Evolutionary conservation across 1,139 yeast species (phyloP).

Genomic region (Eremothecium coryli): DNA sequence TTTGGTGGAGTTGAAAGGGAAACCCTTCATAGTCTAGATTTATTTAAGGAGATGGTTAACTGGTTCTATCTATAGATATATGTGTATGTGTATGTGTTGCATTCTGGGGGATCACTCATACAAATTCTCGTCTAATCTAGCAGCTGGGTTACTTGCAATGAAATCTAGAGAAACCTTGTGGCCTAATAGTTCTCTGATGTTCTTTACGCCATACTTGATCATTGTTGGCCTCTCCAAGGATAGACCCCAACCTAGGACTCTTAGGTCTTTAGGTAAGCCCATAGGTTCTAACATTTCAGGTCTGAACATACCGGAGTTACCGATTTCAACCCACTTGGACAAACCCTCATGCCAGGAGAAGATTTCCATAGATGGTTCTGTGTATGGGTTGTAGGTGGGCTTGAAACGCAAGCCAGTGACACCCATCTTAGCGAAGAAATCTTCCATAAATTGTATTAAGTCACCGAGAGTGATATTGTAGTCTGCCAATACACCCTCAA

Average conservation of each 20-base stretch:
- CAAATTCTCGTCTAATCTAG: slow-evolving; percentile 76
- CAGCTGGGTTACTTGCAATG: slow-evolving; percentile 94
- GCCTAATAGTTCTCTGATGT: slow-evolving; percentile 90
- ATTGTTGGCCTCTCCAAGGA: slow-evolving; percentile 97
- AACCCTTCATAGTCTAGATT: no score
- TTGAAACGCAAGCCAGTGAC: slow-evolving; percentile 90
- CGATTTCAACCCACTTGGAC: slow-evolving; percentile 97
- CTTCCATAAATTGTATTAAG: slow-evolving; percentile 96
- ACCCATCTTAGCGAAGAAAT: slow-evolving; percentile 95
- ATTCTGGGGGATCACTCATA: slow-evolving; percentile 24
- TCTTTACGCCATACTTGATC: slow-evolving; percentile 94
- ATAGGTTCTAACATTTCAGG: slow-evolving; percentile 98
- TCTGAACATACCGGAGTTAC: slow-evolving; percentile 98
- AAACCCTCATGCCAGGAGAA: slow-evolving; percentile 94
- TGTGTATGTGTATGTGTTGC: neutral
- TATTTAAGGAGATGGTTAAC: no score
- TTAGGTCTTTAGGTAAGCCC: slow-evolving; percentile 91
- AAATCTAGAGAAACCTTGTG: slow-evolving; percentile 90
- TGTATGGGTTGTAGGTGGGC: slow-evolving; percentile 98
- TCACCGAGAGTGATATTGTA: slow-evolving; percentile 92
- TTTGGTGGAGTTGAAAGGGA: no score
- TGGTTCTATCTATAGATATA: no score
- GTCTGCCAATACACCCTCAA: slow-evolving; percentile 98
- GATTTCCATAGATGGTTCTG: slow-evolving; percentile 97
- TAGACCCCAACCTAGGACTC: slow-evolving; percentile 97